These are phyloP conservation scores for Ophiostoma australiae DNA, from an alignment of 2,329 filamentous ascomycete species.

Conservation along the genomic window DNA sequence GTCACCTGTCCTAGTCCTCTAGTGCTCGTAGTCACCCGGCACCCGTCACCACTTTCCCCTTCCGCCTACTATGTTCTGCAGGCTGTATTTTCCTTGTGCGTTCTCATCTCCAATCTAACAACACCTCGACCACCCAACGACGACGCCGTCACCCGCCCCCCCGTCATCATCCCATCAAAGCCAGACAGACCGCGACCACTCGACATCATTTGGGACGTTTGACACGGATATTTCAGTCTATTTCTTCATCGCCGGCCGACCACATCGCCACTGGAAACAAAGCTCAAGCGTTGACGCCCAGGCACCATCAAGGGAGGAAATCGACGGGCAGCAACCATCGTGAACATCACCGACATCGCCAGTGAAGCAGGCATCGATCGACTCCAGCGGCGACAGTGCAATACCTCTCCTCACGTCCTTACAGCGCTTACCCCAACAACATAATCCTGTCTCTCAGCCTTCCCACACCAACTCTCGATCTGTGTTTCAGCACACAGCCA, in stretches of 20 bases:
- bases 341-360: background rate
- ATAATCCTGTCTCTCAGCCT: background rate
- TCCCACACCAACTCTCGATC: background rate
- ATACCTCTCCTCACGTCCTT: background rate
- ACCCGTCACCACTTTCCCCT: constrained; percentile 15
- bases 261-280: background rate
- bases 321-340: background rate
- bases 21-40: constrained; percentile 14
- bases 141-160: background rate
- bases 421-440: background rate
- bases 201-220: background rate
- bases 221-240: background rate
- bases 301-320: constrained; percentile 13
- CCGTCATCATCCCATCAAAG: constrained; percentile 15
- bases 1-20: constrained; percentile 7
- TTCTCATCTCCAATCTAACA: constrained; percentile 12
- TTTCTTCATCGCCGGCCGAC: background rate
- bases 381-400: background rate
- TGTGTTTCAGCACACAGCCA: constrained; percentile 13
- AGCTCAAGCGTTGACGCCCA: constrained; percentile 8
- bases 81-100: constrained; percentile 15
- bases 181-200: background rate
- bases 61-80: background rate
- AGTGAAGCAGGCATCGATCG: background rate
- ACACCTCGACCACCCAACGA: constrained; percentile 8